Conservation (phyloP, 305 asterid species). For the Petunia hybrid region DNA sequence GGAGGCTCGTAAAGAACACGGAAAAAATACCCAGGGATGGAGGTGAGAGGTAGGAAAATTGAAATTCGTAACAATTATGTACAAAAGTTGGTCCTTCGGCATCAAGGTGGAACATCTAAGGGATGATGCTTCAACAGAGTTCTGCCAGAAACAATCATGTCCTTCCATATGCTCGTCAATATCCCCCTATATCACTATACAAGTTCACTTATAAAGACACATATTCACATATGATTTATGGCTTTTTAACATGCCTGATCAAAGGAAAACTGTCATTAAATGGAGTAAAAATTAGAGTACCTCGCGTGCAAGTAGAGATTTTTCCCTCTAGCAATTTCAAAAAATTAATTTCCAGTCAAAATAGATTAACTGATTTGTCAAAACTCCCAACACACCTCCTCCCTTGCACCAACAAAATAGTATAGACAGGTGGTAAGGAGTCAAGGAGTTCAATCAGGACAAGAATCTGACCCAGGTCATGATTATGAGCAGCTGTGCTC, state of each 20-base stretch:
- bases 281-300: not conserved
- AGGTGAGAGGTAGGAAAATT: not conserved
- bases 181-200: conserved; percentile 15
- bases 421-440: not conserved
- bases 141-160: not conserved
- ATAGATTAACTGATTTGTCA: not conserved
- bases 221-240: not conserved
- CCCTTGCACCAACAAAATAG: no score
- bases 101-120: conserved; percentile 20
- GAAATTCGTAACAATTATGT: not conserved
- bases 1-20: not conserved
- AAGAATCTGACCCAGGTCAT: not conserved
- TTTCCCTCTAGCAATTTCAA: not conserved
- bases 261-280: not conserved
- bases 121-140: not conserved
- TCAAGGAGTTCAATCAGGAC: not conserved
- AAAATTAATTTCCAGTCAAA: not conserved
- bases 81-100: not conserved
- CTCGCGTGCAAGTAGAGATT: not conserved
- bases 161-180: conserved; percentile 14
- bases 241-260: not conserved
- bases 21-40: not conserved
- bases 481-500: not conserved
- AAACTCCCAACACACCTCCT: not conserved
- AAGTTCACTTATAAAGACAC: not conserved